Base-by-base conservation (phyloP, 495 filamentous ascomycete species). In the Hypomontagnella submonticulosa region DNA sequence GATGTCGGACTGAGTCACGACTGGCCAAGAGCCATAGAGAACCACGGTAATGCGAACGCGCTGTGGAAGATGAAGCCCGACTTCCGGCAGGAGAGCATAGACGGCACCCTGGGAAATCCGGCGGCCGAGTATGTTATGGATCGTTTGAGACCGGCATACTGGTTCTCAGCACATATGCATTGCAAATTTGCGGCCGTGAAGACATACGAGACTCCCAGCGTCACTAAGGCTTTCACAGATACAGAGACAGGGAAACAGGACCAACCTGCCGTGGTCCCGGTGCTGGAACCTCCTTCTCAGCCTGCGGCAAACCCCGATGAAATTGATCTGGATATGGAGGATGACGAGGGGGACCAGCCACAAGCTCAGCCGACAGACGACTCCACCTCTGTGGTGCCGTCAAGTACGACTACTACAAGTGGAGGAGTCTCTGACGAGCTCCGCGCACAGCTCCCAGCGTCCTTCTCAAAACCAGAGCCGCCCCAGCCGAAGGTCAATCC, bases 141-240 rank as follows among this genome's bases (percentile, higher is more conserved):
- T 70, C 83, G 91, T 27, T 77, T 98, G 36, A 82, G 91, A 32
- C 95, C 95, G 3, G 78, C 83, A 0, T 90, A 92, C 71, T 99
- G 95, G 95, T 97, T 98, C 75, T 91, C 93, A 7, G 95, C 93
- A 1, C 95, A 99, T 75, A 62, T 97, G 72, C 95, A 99, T 75
- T 87, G 89, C 73, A 93, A 92, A 70, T 98, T 89, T 68, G 73
- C 88, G 2, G 94, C 93, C 7, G 71, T 88, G 2, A 86, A 95
- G 58, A 75, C 83, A 0, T 90, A 95, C 73, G 79, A 82, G 13
- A 49, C 61, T 5, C 69, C 71, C 11, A 75, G 80, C 1, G 71
- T 63, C 4, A 36, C 53, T 1, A 63, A 37, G 4, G 40, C 51
- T 32, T 27, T 47, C 27, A 42, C 44, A 7, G 46, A 52, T 46